phyloP scores from a whole-genome alignment of 208 protist species.

The Herpetomonas muscarum region DNA sequence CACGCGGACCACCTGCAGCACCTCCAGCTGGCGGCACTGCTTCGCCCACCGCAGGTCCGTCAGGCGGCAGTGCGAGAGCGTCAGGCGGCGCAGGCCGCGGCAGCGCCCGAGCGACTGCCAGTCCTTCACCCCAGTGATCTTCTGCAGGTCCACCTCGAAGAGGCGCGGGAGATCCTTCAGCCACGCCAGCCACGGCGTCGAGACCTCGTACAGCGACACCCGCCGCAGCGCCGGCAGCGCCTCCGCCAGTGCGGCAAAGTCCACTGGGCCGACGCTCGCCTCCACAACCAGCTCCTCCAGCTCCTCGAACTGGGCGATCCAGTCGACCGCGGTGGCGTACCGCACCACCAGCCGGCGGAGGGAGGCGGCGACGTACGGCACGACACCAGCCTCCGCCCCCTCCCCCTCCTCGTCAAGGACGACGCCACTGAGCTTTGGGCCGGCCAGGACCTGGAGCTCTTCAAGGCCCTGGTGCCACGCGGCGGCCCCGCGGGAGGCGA shows the following conservation, averaged over 20 bases:
- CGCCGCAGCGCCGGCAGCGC: background rate
- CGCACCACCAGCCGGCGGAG: background rate
- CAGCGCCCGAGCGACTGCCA: background rate
- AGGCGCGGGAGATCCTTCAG: background rate
- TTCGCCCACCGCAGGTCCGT: background rate
- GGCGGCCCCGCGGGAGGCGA: background rate
- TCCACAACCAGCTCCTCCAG: background rate
- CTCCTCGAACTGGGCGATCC: background rate
- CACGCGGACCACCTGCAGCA: background rate
- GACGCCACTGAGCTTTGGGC: background rate
- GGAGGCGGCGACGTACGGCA: background rate
- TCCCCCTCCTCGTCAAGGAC: background rate
- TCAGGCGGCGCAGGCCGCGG: background rate
- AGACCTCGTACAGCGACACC: background rate
- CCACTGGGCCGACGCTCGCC: background rate
- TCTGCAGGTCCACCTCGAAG: background rate
- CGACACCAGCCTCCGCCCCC: background rate
- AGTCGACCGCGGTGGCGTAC: background rate
- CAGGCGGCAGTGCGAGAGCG: background rate
- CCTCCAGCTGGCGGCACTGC: background rate
- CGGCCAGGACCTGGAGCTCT: background rate
- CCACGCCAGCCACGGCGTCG: background rate
- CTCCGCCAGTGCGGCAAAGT: background rate
- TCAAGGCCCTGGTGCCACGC: background rate
- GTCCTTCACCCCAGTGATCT: background rate